A percentile compares a stretch with the other conserved stretches of the same genome.
phyloP scores from a whole-genome alignment of 1,139 yeast genomes.

The Yamadazyma siamensis region DNA sequence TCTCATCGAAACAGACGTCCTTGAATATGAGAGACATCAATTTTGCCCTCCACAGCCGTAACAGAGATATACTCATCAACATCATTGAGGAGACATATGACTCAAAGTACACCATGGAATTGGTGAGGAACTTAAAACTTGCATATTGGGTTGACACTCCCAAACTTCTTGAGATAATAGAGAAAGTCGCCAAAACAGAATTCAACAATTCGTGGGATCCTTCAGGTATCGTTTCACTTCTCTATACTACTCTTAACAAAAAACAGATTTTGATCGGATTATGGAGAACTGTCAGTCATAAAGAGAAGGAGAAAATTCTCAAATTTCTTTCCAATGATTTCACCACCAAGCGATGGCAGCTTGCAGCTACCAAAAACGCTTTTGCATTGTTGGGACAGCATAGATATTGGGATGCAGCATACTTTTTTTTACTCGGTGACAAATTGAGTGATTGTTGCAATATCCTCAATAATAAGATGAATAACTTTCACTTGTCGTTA shows the following conservation, averaged over 20 bases:
- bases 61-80: conserved; percentile 62
- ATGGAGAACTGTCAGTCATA: conserved; percentile 79
- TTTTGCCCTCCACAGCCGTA: conserved; percentile 86
- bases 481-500: conserved; percentile 71
- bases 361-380: conserved; percentile 91
- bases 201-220: conserved; percentile 70
- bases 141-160: conserved; percentile 69
- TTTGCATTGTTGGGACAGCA: conserved; percentile 87
- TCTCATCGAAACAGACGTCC: conserved; percentile 36
- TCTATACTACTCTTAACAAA: conserved; percentile 73
- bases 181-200: conserved; percentile 67
- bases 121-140: conserved; percentile 59
- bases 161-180: conserved; percentile 51
- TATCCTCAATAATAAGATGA: conserved; percentile 63
- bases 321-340: conserved; percentile 78
- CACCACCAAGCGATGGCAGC: conserved; percentile 66
- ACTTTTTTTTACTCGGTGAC: conserved; percentile 81
- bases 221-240: conserved; percentile 61
- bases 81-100: conserved; percentile 48
- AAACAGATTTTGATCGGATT: conserved; percentile 74
- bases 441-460: conserved; percentile 73
- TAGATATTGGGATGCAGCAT: conserved; percentile 82
- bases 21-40: conserved; percentile 76
- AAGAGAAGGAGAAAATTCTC: conserved; percentile 79
- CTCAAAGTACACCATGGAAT: conserved; percentile 54